Evolutionary conservation across 805 yeast species (phyloP).

Genomic region (Myxozyma geophila): DNA sequence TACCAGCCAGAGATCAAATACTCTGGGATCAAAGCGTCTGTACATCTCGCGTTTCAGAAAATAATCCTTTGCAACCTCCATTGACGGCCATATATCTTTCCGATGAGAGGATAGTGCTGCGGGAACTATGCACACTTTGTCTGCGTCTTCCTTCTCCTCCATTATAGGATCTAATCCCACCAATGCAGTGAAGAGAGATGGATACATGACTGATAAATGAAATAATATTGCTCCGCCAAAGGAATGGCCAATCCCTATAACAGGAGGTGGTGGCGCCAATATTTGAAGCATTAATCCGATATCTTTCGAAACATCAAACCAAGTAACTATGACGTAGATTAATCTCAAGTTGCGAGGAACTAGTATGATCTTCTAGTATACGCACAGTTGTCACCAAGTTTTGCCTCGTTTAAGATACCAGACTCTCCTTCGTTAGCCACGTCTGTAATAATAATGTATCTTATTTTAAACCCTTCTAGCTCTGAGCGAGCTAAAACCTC

Average conservation of each 20-base stretch:
- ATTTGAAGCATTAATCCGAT: slow-evolving; percentile 20
- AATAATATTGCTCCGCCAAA: slow-evolving; percentile 34
- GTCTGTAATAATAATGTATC: slow-evolving; percentile 27
- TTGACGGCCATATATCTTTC: slow-evolving; percentile 32
- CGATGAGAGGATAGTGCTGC: slow-evolving; percentile 24
- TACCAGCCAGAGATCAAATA: slow-evolving; percentile 28
- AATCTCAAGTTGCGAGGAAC: neutral
- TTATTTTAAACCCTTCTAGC: neutral
- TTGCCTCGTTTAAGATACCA: slow-evolving; percentile 30
- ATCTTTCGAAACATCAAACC: slow-evolving; percentile 34
- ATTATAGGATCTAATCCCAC: slow-evolving; percentile 38
- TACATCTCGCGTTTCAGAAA: slow-evolving; percentile 18
- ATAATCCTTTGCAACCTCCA: slow-evolving; percentile 22
- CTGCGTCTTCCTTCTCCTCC: slow-evolving; percentile 16
- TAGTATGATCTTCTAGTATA: neutral
- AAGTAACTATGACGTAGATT: slow-evolving; percentile 10
- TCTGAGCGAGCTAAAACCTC: neutral
- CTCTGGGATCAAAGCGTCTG: slow-evolving; percentile 27
- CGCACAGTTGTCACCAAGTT: slow-evolving; percentile 36
- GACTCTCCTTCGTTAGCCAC: slow-evolving; percentile 36
- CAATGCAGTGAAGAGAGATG: slow-evolving; percentile 28
- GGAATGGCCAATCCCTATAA: slow-evolving; percentile 39
- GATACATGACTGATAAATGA: slow-evolving; percentile 21
- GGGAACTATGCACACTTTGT: slow-evolving; percentile 5
- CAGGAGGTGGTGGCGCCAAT: slow-evolving; percentile 28